Evolutionary conservation across 2,329 filamentous ascomycete species (phyloP).

Genomic region (Cadophora luteo-olivacea): DNA sequence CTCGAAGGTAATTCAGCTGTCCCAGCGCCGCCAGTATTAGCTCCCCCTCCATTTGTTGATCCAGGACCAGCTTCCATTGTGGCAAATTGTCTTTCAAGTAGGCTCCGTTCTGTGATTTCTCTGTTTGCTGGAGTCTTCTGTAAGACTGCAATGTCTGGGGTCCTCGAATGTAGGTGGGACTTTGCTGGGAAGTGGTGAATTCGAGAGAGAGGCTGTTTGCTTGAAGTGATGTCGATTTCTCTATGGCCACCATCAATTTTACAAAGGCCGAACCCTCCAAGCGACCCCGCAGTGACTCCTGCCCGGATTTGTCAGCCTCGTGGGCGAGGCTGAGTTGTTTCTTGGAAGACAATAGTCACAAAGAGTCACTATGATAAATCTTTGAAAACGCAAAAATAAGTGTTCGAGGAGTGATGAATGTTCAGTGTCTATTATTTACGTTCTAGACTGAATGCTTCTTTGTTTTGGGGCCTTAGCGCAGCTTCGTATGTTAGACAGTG

Average conservation of each 20-base stretch:
- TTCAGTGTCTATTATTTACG: no score
- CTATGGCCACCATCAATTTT: slow-evolving; percentile 13
- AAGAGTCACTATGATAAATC: slow-evolving; percentile 12
- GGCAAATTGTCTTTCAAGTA: slow-evolving; percentile 12
- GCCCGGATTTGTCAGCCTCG: not conserved
- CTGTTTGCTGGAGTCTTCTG: not conserved
- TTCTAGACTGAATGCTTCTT: no score
- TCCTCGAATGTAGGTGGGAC: not conserved
- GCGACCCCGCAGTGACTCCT: slow-evolving; percentile 14
- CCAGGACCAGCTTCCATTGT: slow-evolving; percentile 6
- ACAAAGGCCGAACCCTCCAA: slow-evolving; percentile 10
- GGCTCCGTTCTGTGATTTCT: not conserved
- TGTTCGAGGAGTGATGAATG: no score
- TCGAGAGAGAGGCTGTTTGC: not conserved
- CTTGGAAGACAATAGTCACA: slow-evolving; percentile 2
- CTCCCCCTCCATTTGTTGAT: slow-evolving; percentile 2
- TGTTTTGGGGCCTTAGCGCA: no score
- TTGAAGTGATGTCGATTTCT: not conserved
- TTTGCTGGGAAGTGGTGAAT: no score
- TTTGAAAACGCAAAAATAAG: no score
- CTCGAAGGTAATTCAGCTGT: slow-evolving; percentile 24
- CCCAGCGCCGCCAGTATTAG: not conserved
- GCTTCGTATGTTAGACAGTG: no score
- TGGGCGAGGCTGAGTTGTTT: not conserved
- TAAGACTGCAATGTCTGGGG: not conserved